Base-by-base conservation (phyloP, 2,329 filamentous ascomycete genomes). In the Cordyceps cicadae region DNA sequence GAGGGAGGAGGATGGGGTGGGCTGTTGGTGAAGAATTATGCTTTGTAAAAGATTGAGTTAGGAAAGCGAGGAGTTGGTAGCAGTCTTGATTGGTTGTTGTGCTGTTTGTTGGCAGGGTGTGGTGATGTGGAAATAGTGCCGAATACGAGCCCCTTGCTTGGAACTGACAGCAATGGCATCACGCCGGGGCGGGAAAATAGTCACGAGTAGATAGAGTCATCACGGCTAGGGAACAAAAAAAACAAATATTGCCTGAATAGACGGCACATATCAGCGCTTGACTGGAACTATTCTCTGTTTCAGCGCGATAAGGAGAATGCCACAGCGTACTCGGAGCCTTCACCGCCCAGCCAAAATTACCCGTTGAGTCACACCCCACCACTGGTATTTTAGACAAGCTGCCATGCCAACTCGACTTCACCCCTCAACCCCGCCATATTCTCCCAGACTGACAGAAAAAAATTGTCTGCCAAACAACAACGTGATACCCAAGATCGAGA, bases 321-420 rank as follows among this genome's bases (percentile, higher is more conserved):
- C 19, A 41, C 50, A 17, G 51, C 52, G 51, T 9, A 11, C 34
- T 60, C 59, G 59, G 59, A 54, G 59, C 32, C 34, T 60, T 55
- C 59, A 60, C 59, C 59, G 59, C 59, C 59, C 52, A 45, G 9
- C 43, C 17, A 60, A 55, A 60, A 24, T 60, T 60, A 32, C 59
- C 59, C 49, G 14, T 60, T 60, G 59, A 60, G 59, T 60, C 59
- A 60, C 58, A 54, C 59, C 51, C 59, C 43, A 59, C 56, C 50
- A 48, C 41, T 29, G 58, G 48, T 45, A 49, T 41, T 55, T 55
- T 21, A 34, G 52, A 46, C 39, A 21, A 21, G 51, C 58, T 54
- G 39, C 49, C 57, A 51, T 29, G 29, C 29, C 29, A 29, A 26
- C 37, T 46, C 34, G 41, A 32, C 41, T 34, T 55, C 59, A 49